A percentile compares a stretch with the other conserved stretches of the same genome.
Conservation (phyloP, 2,329 filamentous ascomycete species). For the Microcera coccophila region DNA sequence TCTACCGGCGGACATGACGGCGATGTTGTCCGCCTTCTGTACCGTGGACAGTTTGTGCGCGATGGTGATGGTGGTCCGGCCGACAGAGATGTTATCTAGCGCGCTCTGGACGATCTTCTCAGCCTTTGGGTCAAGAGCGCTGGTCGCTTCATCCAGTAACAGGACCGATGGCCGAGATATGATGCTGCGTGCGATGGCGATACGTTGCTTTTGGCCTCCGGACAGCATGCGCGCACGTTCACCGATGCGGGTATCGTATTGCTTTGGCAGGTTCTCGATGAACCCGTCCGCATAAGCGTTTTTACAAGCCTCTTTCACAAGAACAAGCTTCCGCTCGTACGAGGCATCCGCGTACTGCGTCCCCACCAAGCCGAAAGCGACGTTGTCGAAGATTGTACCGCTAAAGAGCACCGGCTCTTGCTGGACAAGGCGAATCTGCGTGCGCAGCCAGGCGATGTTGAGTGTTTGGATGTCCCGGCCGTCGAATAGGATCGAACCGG, state of each 20-base stretch:
- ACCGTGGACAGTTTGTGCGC: slow-evolving; percentile 49
- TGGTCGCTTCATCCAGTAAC: slow-evolving; percentile 63
- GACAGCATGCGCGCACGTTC: slow-evolving; percentile 21
- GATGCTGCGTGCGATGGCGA: slow-evolving; percentile 62
- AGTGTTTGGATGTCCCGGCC: slow-evolving; percentile 34
- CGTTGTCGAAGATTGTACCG: slow-evolving; percentile 28
- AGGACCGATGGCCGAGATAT: slow-evolving; percentile 57
- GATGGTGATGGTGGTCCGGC: slow-evolving; percentile 58
- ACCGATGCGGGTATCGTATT: slow-evolving; percentile 17
- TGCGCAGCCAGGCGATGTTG: slow-evolving; percentile 45
- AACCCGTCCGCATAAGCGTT: slow-evolving; percentile 23
- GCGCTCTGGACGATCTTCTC: slow-evolving; percentile 50
- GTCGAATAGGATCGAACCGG: slow-evolving; percentile 38
- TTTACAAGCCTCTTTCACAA: slow-evolving; percentile 17
- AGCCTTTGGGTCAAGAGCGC: slow-evolving; percentile 42
- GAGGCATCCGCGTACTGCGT: slow-evolving; percentile 6
- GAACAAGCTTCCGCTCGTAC: slow-evolving; percentile 1
- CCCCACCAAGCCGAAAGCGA: slow-evolving; percentile 20
- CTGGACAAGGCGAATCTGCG: slow-evolving; percentile 42
- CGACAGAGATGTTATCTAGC: slow-evolving; percentile 46
- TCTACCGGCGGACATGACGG: slow-evolving; percentile 18
- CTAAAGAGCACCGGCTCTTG: slow-evolving; percentile 26
- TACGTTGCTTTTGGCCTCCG: slow-evolving; percentile 60
- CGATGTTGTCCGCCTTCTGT: slow-evolving; percentile 25
- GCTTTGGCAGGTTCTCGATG: slow-evolving; percentile 16